Percentiles rank a stretch among this genome's conserved stretches.
These are phyloP conservation scores for Henningerozyma blattae DNA, from an alignment of 805 yeast species.

Conservation along the genomic window DNA sequence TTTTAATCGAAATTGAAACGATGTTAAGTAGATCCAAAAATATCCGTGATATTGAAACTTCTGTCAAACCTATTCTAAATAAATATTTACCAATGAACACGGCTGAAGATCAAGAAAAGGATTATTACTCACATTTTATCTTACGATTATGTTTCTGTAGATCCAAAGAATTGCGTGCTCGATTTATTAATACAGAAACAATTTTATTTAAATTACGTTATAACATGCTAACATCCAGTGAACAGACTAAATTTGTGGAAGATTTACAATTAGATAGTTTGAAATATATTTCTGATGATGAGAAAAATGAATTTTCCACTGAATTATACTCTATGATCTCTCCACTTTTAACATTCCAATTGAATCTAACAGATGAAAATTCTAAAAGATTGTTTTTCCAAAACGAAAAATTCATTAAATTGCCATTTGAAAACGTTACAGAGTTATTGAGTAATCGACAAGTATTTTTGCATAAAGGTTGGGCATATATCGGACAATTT, in stretches of 20 bases:
- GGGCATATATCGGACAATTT: conserved; percentile 75
- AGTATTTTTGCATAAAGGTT: conserved; percentile 56
- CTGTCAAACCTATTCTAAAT: conserved; percentile 53
- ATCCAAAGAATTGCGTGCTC: conserved; percentile 65
- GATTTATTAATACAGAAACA: conserved; percentile 71
- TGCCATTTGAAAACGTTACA: conserved; percentile 78
- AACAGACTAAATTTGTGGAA: conserved; percentile 61
- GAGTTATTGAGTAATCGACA: conserved; percentile 65
- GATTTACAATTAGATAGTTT: conserved; percentile 34
- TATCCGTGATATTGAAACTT: conserved; percentile 50
- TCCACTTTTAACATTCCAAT: conserved; percentile 22
- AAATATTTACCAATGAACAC: conserved; percentile 45
- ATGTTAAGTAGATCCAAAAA: conserved; percentile 52
- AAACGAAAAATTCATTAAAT: conserved; percentile 61
- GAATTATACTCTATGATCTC: conserved; percentile 47
- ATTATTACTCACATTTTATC: conserved; percentile 85
- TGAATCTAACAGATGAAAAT: conserved; percentile 34
- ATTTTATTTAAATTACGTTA: conserved; percentile 65
- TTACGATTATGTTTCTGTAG: conserved; percentile 84
- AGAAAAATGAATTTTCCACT: conserved; percentile 37
- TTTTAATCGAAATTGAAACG: conserved; percentile 76
- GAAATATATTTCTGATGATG: conserved; percentile 40
- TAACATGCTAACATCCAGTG: conserved; percentile 45
- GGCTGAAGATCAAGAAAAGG: conserved; percentile 66
- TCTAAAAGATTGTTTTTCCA: conserved; percentile 34